Percentiles rank a stretch among this genome's conserved stretches.
Conservation (phyloP, 768 basidiomycete genomes). For the Brasilioporus rufonigricans region DNA sequence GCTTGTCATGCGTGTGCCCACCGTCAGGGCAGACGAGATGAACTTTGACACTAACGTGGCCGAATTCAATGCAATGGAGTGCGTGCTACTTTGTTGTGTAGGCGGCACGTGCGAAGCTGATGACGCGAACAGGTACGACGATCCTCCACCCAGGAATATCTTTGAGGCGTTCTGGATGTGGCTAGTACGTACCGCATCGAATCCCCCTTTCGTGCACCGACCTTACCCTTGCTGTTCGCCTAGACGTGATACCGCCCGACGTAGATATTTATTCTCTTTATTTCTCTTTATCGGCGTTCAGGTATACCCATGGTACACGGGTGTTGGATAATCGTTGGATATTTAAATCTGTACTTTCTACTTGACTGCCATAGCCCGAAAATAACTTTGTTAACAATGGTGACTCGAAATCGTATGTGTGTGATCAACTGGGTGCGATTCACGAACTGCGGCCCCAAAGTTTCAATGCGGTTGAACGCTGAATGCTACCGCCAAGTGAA, state of each 20-base stretch:
- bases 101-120: background rate
- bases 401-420: too few species aligned
- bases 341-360: background rate
- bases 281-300: background rate
- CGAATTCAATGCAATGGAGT: slow-evolving; percentile 31
- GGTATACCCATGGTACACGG: background rate
- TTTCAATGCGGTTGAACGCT: too few species aligned
- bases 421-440: too few species aligned
- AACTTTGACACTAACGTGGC: slow-evolving; percentile 25
- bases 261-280: background rate
- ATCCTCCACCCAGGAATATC: too few species aligned
- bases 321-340: background rate
- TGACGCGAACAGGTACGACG: too few species aligned
- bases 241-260: slow-evolving; percentile 7
- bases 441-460: too few species aligned
- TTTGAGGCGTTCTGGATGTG: slow-evolving; percentile 28
- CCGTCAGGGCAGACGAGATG: slow-evolving; percentile 19
- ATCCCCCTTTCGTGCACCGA: background rate
- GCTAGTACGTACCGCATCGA: slow-evolving; percentile 18
- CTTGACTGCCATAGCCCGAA: too few species aligned
- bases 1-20: too few species aligned
- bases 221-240: background rate
- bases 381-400: too few species aligned
- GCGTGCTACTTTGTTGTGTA: background rate
- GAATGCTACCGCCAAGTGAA: too few species aligned